Evolutionary conservation across 1,284 basidiomycete species (phyloP), one percentile per base, ranked within the genome.

Genomic region (Moesziomyces sp.): DNA sequence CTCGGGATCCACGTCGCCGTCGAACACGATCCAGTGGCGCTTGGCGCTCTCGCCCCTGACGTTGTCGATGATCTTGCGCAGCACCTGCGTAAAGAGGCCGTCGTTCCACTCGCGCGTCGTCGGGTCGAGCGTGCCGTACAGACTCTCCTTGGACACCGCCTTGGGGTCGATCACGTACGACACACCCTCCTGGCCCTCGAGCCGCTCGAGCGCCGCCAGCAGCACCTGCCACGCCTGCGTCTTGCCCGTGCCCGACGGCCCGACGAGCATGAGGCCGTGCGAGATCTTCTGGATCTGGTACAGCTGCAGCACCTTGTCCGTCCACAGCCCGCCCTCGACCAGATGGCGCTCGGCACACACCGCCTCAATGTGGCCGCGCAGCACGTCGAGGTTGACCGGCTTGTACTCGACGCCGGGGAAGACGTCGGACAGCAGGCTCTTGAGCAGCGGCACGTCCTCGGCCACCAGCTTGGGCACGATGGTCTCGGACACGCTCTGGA

Each of bases 61-160:
- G 81, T 99, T 95, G 83, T 99, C 97, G 59, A 98, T 93, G 71
- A 99, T 99, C 86, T 97, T 98, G 52, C 97, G 91, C 61, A 99
- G 87, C 47, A 98, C 93, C 83, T 97, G 94, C 0, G 97, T 99
- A 86, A 99, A 99, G 2, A 99, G 88, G 72, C 97, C 96, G 83
- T 99, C 97, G 74, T 95, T 99, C 97, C 97, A 99, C 84, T 99
- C 97, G 70, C 97, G 91, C 3, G 97, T 99, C 0, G 97, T 99
- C 35, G 90, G 91, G 84, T 99, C 97, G 63, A 99, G 88, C 1
- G 95, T 98, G 46, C 97, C 97, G 84, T 99, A 99, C 14, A 99
- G 88, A 0, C 92, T 93, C 76, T 99, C 97, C 86, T 99, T 99
- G 85, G 97, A 92, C 85, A 99, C 97, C 2, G 97, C 97, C 85